Base-by-base conservation (phyloP, 2,329 filamentous ascomycete genomes). In the Xylaria sp. region DNA sequence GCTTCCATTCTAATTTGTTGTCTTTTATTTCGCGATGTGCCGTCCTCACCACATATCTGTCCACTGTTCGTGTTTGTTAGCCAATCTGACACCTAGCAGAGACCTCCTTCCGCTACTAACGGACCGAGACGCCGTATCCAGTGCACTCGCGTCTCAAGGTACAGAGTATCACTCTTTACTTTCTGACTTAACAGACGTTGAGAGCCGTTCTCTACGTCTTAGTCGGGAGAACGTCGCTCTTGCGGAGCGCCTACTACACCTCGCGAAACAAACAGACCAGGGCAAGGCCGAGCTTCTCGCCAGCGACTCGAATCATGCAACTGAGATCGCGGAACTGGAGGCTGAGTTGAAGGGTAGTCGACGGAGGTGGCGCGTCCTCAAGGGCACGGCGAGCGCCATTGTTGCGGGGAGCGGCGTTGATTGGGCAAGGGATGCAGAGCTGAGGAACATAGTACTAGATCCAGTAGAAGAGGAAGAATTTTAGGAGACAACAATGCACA, bases 341-440 rank as follows among this genome's bases (percentile, higher is more conserved):
- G 80, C 78, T 6, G 85, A 89, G 48, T 81, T 92, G 67, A 89
- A 86, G 74, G 82, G 83, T 26, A 90, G 89, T 77, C 87, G 87
- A 69, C 88, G 89, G 72, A 86, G 87, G 75, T 93, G 90, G 89
- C 88, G 89, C 75, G 89, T 91, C 23, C 87, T 95, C 79, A 96
- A 95, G 81, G 92, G 88, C 28, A 88, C 93, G 49, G 86, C 92
- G n/a, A 92, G 91, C 75, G 93, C 91, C 20, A 86, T 94, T 64
- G 87, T 97, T 56, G 92, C 89, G 5, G 93, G 92, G 3, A 97
- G 93, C 78, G 93, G 93, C 56, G 84, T 96, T 63, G 90, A 97
- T 76, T 97, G 93, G 93, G 89, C 88, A 13, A 83, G 86, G 48
- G 89, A 97, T 79, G 85, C 89, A 60, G 84, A 83, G 67, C 81